These are phyloP conservation scores for Sutorius australiensis DNA, from an alignment of 768 basidiomycete species.

Conservation along the genomic window DNA sequence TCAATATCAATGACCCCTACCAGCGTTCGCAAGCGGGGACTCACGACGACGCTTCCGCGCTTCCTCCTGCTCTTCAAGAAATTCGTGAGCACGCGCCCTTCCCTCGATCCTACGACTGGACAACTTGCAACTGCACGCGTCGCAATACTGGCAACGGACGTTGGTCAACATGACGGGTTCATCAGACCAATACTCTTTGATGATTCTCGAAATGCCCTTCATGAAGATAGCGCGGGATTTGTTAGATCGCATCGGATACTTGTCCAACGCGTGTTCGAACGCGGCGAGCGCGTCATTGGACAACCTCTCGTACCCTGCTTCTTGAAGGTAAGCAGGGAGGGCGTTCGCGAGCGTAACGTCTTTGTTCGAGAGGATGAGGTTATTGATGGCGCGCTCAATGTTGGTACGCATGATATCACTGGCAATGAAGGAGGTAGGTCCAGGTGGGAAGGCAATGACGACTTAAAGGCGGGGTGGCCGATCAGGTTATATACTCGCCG, in stretches of 20 bases:
- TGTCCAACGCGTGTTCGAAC: conserved; percentile 16
- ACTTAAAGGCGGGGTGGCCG: background rate
- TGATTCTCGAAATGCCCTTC: background rate
- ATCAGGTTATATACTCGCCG: background rate
- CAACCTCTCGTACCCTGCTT: conserved; percentile 10
- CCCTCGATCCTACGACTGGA: background rate
- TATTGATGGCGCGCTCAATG: conserved; percentile 11
- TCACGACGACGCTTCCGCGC: conserved; percentile 4
- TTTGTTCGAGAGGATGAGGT: conserved; percentile 4
- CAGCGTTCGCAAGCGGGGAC: background rate
- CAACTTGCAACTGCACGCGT: background rate
- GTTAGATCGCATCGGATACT: conserved; percentile 7
- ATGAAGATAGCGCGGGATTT: conserved; percentile 2
- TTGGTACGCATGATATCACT: conserved; percentile 9
- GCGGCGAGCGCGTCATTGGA: conserved; percentile 7
- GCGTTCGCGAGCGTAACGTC: conserved; percentile 8
- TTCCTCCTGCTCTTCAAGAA: background rate
- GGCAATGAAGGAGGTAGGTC: background rate
- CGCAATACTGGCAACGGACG: background rate
- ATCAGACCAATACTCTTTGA: conserved; percentile 5
- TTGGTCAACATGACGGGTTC: background rate
- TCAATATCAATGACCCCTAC: background rate
- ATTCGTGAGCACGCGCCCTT: background rate
- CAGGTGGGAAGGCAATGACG: background rate
- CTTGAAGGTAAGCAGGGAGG: conserved; percentile 7